These are phyloP conservation scores for Trichosporon sp. DNA, from an alignment of 1,284 basidiomycete genomes.

Conservation along the genomic window DNA sequence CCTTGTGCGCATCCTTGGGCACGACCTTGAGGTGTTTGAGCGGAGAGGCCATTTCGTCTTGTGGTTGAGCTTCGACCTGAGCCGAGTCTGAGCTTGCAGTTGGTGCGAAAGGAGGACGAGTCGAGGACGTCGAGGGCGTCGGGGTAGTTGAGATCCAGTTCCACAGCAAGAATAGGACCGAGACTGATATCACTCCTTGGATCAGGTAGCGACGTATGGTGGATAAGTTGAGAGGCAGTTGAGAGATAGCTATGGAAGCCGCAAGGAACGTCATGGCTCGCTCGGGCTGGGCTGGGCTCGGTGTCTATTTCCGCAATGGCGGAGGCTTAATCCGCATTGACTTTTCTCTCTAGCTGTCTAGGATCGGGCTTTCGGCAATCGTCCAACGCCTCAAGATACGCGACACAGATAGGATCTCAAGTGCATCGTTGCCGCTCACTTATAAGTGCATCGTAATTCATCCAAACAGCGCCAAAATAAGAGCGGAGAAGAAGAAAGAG, in stretches of 20 bases:
- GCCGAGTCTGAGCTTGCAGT: too few species aligned
- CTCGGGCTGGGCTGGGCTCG: not conserved
- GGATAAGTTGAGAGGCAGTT: not conserved
- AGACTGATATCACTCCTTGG: not conserved
- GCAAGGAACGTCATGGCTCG: not conserved
- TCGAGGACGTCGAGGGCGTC: not conserved
- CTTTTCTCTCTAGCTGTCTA: not conserved
- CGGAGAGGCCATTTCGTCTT: conserved; percentile 21
- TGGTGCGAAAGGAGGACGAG: not conserved
- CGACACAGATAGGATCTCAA: too few species aligned
- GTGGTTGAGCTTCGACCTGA: not conserved
- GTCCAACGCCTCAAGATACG: too few species aligned
- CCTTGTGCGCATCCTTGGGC: conserved; percentile 58
- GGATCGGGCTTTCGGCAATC: too few species aligned
- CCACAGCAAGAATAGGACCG: not conserved
- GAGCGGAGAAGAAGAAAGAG: conserved; percentile 9
- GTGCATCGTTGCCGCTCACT: not conserved
- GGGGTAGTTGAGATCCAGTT: not conserved
- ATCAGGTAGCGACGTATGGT: not conserved
- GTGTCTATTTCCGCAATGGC: not conserved
- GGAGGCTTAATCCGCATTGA: not conserved
- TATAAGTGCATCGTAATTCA: conserved; percentile 13
- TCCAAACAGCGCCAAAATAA: conserved; percentile 18
- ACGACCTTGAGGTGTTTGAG: conserved; percentile 44
- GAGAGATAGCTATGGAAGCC: not conserved